Evolutionary conservation across 225 moss, liverwort and hornwort species (phyloP), one percentile per base, ranked within the genome.

Genomic region (Marchantia paleacea): DNA sequence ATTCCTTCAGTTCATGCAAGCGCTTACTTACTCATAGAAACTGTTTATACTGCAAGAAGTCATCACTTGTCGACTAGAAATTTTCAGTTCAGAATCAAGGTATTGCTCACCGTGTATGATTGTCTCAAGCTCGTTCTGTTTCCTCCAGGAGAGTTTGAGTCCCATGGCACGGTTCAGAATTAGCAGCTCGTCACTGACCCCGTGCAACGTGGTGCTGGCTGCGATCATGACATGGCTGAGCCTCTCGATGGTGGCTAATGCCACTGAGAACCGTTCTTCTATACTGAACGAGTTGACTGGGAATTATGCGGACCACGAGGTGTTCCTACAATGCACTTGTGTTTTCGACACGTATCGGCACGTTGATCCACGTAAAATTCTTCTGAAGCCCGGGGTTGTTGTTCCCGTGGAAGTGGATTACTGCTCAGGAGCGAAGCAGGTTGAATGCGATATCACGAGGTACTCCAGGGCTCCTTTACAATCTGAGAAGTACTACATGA

Each of bases 361-460:
- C 11, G 12, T 13, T 53, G 51, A 52, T 52, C n/a, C 73, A 12
- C 6, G 14, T 25, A 49, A 49, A 52, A 52, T 55, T 74, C 52
- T 74, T 74, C 55, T 74, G 52, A 74, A 74, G 73, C 73, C 73
- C 22, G 73, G 73, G 16, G 52, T 25, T 0, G 52, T 31, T 52
- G 47, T 25, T 52, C 3, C 18, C 16, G 24, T 74, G 18, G 28
- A 74, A 0, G 18, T 54, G 13, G 75, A 75, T 55, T 15, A 7
- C 26, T 75, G 57, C n/a, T 49, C 75, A 26, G 75, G 75, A 75
- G 75, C 49, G 6, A 54, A 24, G 75, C 54, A 54, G 25, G 75
- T 75, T 75, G 75, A 75, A 55, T 75, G 54, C 25, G 73, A 74
- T 53, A 52, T 74, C 55, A 74, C 73, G 0, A 74, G 73, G 24